These are phyloP conservation scores for Tephrocybe sp. DNA, from an alignment of 768 basidiomycete species.

Conservation along the genomic window DNA sequence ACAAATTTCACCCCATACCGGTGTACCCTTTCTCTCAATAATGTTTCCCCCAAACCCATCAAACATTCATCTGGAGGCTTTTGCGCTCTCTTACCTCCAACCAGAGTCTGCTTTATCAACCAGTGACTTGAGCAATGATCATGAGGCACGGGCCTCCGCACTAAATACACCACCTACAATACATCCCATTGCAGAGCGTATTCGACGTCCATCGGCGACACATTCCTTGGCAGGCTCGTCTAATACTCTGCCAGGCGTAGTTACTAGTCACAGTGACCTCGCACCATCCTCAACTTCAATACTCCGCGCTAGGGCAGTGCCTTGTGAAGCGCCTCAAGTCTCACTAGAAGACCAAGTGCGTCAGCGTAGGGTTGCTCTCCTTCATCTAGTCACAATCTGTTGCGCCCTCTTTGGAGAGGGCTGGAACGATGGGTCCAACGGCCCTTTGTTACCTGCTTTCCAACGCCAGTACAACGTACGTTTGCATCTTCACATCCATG, in stretches of 20 bases:
- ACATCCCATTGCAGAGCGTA: conserved; percentile 9
- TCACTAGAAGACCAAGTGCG: conserved; percentile 2
- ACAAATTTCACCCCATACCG: neutral
- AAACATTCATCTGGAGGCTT: conserved; percentile 8
- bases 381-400: conserved; percentile 41
- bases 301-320: neutral
- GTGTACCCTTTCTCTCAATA: neutral
- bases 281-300: neutral
- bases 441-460: conserved; percentile 24
- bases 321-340: neutral
- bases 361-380: conserved; percentile 4
- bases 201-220: conserved; percentile 5
- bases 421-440: conserved; percentile 26
- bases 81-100: conserved; percentile 5
- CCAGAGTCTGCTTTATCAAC: neutral
- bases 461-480: conserved; percentile 24
- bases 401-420: conserved; percentile 42
- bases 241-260: neutral
- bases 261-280: neutral
- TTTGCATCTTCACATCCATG: neutral
- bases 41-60: conserved; percentile 1
- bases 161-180: conserved; percentile 1
- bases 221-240: neutral
- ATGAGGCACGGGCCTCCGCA: neutral
- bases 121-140: neutral